Evolutionary conservation across 768 basidiomycete genomes (phyloP), one percentile per base, ranked within the genome.

Genomic region (Boletus vinaceobasis): DNA sequence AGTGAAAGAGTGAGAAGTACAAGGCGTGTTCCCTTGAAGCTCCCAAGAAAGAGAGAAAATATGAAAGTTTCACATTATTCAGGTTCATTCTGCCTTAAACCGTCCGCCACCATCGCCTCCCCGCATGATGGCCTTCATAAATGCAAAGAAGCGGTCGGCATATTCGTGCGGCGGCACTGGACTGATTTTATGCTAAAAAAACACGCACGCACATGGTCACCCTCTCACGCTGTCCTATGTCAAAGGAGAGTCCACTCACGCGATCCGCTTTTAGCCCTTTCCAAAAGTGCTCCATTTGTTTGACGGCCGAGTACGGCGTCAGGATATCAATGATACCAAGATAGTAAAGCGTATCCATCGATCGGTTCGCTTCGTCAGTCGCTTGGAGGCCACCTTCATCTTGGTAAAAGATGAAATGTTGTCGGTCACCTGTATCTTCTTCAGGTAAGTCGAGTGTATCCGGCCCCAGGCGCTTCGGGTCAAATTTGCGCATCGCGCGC

Each of bases 271-370:
- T 80, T 62, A 97, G 70, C 27, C 93, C 91, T 74, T 97, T 96
- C 91, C 93, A 98, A 53, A 92, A 76, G 70, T 91, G 87, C 71
- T 99, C 97, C 19, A 87, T 51, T 68, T 83, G 84, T 79, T 99
- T 99, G 56, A 80, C 61, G 19, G 69, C 60, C 19, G 78, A 82
- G 69, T 92, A 99, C 2, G 95, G 96, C 26, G 97, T 98, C 56
- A 95, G 74, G 60, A 98, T 98, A 71, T 99, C 97, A 65, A 99
- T 99, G 50, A 99, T 82, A 23, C 97, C 96, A 9, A 98, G 77
- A 70, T 98, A 98, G 71, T 96, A 97, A 52, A 97, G 88, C 44
- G 83, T 83, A 59, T 88, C 86, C 72, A 87, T 71, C 2, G 77
- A 71, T 19, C 80, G 77, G 69, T 98, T 96, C 9, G 71, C 72